Evolutionary conservation across 2,329 filamentous ascomycete species (phyloP).

Genomic region (Ceratocystis ficicola): DNA sequence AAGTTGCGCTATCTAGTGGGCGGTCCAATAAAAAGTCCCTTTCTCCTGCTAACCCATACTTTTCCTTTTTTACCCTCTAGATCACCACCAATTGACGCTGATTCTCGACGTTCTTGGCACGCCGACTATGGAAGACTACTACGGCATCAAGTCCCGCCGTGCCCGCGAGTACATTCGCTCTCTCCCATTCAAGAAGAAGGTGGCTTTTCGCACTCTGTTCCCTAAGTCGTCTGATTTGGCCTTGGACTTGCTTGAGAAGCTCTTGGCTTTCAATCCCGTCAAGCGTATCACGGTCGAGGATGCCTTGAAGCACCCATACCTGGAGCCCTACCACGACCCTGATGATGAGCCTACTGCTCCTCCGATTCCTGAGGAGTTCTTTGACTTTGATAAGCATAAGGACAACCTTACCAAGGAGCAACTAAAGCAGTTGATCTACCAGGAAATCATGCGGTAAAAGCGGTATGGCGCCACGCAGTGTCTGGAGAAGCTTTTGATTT

Average conservation of each 20-base stretch:
- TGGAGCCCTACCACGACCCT: constrained; percentile 97
- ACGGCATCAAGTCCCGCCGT: constrained; percentile 96
- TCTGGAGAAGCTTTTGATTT: background rate
- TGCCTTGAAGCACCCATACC: constrained; percentile 90
- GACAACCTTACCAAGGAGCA: constrained; percentile 97
- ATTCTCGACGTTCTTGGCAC: constrained; percentile 96
- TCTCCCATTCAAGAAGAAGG: constrained; percentile 99
- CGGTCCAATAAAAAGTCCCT: too few species aligned
- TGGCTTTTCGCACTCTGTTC: constrained; percentile 92
- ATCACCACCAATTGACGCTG: constrained; percentile 94
- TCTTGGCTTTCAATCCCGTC: constrained; percentile 93
- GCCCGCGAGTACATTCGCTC: constrained; percentile 97
- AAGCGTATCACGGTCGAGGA: constrained; percentile 98
- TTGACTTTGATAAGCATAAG: constrained; percentile 99
- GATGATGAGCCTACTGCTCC: constrained; percentile 96
- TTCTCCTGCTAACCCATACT: background rate
- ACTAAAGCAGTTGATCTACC: constrained; percentile 91
- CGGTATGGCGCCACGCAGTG: background rate
- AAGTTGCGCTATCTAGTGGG: constrained; percentile 32
- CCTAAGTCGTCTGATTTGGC: constrained; percentile 98
- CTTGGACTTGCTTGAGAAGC: constrained; percentile 84
- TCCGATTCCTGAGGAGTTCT: constrained; percentile 96
- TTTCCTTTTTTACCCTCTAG: constrained; percentile 35
- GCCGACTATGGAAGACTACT: constrained; percentile 99
- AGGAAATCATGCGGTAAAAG: constrained; percentile 70